A percentile compares a stretch with the other conserved stretches of the same genome.
These are phyloP conservation scores for Leishmania amazonensis DNA, from an alignment of 208 protist species.

Conservation along the genomic window DNA sequence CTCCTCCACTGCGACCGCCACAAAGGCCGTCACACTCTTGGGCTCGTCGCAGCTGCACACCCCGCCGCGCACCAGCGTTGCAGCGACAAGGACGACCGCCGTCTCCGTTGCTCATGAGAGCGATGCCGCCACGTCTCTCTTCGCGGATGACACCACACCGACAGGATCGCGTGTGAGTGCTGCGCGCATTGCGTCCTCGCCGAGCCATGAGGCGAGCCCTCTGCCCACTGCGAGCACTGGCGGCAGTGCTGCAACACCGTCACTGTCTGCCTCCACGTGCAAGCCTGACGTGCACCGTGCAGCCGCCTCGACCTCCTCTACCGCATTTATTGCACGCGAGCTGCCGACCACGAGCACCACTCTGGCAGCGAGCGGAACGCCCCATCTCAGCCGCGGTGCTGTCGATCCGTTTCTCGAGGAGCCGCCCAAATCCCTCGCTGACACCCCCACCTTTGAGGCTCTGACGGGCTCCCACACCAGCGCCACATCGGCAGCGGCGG, in stretches of 20 bases:
- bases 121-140: conserved; percentile 9
- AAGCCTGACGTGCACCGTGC: background rate
- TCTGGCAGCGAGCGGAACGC: background rate
- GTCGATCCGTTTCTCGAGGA: conserved; percentile 39
- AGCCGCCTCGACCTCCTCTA: background rate
- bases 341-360: conserved; percentile 12
- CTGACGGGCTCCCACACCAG: background rate
- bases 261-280: background rate
- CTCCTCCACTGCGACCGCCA: background rate
- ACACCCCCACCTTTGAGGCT: background rate
- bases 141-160: conserved; percentile 1
- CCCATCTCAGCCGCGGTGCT: background rate
- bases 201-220: background rate
- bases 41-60: conserved; percentile 23
- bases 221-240: background rate
- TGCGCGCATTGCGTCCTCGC: background rate
- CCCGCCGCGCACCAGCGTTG: conserved; percentile 17
- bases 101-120: background rate
- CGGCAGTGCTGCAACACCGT: background rate
- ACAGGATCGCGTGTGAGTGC: conserved; percentile 17
- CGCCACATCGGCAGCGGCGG: background rate
- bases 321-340: conserved; percentile 20
- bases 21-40: conserved; percentile 5
- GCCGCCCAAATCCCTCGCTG: background rate
- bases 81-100: background rate